Percentiles rank a stretch among this genome's conserved stretches.
These are phyloP conservation scores for Chimonanthus salicifolius DNA, from an alignment of 164 flowering plant genomes.

Conservation along the genomic window DNA sequence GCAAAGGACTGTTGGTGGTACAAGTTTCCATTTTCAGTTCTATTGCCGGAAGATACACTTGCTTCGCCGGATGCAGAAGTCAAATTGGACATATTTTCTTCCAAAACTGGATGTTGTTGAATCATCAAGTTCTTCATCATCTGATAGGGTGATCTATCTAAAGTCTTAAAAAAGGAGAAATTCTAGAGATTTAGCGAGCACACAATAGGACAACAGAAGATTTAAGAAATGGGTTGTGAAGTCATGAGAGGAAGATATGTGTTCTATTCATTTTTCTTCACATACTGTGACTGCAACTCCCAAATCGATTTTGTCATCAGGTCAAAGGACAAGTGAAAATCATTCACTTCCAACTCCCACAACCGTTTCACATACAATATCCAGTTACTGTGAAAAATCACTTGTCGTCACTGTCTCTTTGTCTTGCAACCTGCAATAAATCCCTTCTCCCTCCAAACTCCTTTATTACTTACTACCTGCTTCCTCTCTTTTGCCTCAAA, in stretches of 20 bases:
- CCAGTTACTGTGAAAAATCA: slow-evolving; percentile 6
- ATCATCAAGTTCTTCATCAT: slow-evolving; percentile 41
- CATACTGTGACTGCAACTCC: slow-evolving; percentile 5
- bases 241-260: background rate
- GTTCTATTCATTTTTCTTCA: background rate
- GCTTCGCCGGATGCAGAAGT: slow-evolving; percentile 73
- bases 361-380: slow-evolving; percentile 5
- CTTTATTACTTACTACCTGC: slow-evolving; percentile 12
- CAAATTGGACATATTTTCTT: slow-evolving; percentile 77
- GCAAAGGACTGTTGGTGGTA: slow-evolving; percentile 30
- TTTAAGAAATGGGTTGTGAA: background rate
- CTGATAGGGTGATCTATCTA: background rate
- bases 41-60: slow-evolving; percentile 53
- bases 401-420: slow-evolving; percentile 6
- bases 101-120: slow-evolving; percentile 29
- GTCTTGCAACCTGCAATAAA: slow-evolving; percentile 5
- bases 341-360: slow-evolving; percentile 3
- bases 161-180: background rate
- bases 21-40: slow-evolving; percentile 24
- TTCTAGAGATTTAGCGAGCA: slow-evolving; percentile 8
- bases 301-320: slow-evolving; percentile 9
- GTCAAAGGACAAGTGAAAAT: slow-evolving; percentile 18
- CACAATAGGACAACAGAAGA: background rate
- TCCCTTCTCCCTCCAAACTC: slow-evolving; percentile 11
- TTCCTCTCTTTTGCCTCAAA: slow-evolving; percentile 9